Conservation (phyloP, 176 grass and related monocot species). For the Otatea glauca region DNA sequence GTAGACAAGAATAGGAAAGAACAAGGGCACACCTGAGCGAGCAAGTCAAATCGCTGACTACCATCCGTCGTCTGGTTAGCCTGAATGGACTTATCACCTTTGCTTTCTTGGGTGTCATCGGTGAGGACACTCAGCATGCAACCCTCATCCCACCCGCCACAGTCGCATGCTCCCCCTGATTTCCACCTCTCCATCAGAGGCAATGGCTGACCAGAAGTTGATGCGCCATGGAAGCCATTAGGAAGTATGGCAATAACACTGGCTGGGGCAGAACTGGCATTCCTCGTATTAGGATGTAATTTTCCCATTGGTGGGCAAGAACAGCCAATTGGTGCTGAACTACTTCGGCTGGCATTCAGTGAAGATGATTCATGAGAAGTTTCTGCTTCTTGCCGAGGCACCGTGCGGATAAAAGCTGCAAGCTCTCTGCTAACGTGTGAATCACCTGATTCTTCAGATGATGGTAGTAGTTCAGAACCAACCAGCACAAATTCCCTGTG, state of each 20-base stretch:
- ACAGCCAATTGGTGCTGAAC: conserved; percentile 33
- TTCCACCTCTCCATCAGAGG: conserved; percentile 91
- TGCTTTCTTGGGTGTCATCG: conserved; percentile 38
- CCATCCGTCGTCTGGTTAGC: conserved; percentile 44
- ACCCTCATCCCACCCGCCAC: conserved; percentile 98
- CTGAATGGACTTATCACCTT: conserved; percentile 29
- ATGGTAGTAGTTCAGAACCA: conserved; percentile 57
- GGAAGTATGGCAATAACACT: conserved; percentile 70
- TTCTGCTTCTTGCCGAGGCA: conserved; percentile 51
- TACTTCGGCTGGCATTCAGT: conserved; percentile 19
- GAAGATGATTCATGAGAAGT: conserved; percentile 38
- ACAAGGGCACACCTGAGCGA: conserved; percentile 61
- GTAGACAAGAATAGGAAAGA: not conserved
- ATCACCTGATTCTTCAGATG: conserved; percentile 51
- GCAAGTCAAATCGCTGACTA: conserved; percentile 66
- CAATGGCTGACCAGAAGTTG: conserved; percentile 57
- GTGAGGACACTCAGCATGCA: conserved; percentile 72
- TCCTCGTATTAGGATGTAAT: conserved; percentile 39
- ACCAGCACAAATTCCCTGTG: conserved; percentile 84
- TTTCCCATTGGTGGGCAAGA: conserved; percentile 36
- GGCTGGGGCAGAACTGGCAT: conserved; percentile 38
- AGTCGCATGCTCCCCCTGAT: conserved; percentile 83
- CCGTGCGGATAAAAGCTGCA: conserved; percentile 62
- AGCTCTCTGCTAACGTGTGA: conserved; percentile 62
- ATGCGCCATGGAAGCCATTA: conserved; percentile 69